Base-by-base conservation (phyloP, 768 basidiomycete species). In the Cubamyces lactineus region DNA sequence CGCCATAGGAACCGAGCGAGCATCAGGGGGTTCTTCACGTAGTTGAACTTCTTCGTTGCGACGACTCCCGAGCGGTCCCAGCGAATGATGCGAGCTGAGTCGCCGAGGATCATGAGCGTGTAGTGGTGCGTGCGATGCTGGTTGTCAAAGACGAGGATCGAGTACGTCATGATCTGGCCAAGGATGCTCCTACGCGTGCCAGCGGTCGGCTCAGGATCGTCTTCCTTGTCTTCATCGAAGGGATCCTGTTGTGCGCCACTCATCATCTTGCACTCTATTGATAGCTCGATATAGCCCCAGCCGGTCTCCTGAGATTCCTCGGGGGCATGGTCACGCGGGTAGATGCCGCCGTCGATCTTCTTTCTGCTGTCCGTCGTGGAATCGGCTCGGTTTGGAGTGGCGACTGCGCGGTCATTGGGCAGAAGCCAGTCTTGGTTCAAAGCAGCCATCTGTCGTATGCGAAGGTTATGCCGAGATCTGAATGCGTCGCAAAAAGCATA, bases 31-130 rank as follows among this genome's bases (percentile, higher is more conserved):
- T 47, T 21, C 43, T 23, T 17, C 2, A 21, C 23, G 49, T 61
- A 61, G 52, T 61, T 41, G 49, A 61, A 61, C 53, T 54, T 61
- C 41, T 53, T 42, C 3, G 59, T 47, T 12, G 19, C 24, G 4
- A 61, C 21, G 8, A 45, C 16, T 11, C 59, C 52, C 1, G 52
- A 61, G 3, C 52, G 42, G 39, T 61, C 59, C 51, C 52, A 61
- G 34, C 28, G 34, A 17, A 61, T 21, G 46, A 61, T 21, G 30
- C 59, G 59, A n/a, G 59, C 51, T 17, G 26, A 26, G 17, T 13
- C 23, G 13, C 59, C 59, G 23, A 61, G 38, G 15, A 61, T 23
- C 19, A 61, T 12, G 43, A 61, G 43, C 11, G 52, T 42, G 59
- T 47, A 61, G 30, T 50, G 52, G 24, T 47, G 53, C 19, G 23